A percentile compares a stretch with the other conserved stretches of the same genome.
These are phyloP conservation scores for Craspedostauros australis DNA, from an alignment of 108 stramenopile species.

Conservation along the genomic window DNA sequence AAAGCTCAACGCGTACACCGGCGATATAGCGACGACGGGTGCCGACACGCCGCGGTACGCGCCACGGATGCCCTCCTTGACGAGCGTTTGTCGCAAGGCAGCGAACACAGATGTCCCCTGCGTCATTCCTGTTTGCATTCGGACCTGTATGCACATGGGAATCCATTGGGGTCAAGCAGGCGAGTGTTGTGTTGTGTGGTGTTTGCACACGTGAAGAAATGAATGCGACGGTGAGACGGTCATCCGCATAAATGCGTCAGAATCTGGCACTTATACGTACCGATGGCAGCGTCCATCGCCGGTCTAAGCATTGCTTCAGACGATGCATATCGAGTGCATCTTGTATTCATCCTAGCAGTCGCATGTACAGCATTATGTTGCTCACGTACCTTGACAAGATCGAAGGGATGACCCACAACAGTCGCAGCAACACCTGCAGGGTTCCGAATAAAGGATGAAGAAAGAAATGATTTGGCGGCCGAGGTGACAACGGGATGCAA, in stretches of 20 bases:
- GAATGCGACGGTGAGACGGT: too few species aligned
- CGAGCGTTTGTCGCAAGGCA: conserved; percentile 57
- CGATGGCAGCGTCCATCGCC: not conserved
- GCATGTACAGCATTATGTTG: not conserved
- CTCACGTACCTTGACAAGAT: conserved; percentile 53
- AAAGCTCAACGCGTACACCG: conserved; percentile 79
- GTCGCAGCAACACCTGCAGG: conserved; percentile 51
- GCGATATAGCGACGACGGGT: conserved; percentile 68
- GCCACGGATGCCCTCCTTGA: conserved; percentile 55
- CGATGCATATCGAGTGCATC: not conserved
- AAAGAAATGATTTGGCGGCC: too few species aligned
- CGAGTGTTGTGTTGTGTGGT: too few species aligned
- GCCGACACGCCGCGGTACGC: conserved; percentile 82
- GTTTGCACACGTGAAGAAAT: too few species aligned
- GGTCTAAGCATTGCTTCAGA: not conserved
- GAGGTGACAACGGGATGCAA: too few species aligned
- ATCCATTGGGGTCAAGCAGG: too few species aligned
- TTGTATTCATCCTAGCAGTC: not conserved
- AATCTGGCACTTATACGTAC: not conserved
- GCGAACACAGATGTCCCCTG: conserved; percentile 39
- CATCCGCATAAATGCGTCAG: too few species aligned
- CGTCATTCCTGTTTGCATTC: conserved; percentile 65
- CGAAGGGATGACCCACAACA: conserved; percentile 61
- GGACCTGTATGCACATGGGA: conserved; percentile 30
- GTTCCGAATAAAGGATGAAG: too few species aligned